Percentiles rank a stretch among this genome's conserved stretches.
Evolutionary conservation across 192 early-diverging fungal genomes (phyloP).

Genomic region (Rhizoclosmatium sp.): DNA sequence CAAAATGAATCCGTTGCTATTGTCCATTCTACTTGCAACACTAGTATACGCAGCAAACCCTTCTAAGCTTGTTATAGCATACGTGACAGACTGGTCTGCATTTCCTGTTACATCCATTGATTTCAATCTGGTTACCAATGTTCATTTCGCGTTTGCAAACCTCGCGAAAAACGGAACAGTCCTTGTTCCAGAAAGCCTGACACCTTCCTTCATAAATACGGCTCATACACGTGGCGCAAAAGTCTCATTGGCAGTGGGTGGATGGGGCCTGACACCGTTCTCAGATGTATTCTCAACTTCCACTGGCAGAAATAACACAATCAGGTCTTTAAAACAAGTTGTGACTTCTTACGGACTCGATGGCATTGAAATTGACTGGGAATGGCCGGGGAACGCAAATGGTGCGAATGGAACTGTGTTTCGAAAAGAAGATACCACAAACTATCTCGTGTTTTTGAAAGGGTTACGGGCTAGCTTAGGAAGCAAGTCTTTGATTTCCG

Average conservation of each 20-base stretch:
- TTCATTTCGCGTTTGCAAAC: neutral
- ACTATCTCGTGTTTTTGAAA: constrained; percentile 12
- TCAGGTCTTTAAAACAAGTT: neutral
- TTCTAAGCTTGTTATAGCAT: neutral
- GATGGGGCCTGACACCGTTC: constrained; percentile 9
- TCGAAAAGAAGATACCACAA: neutral
- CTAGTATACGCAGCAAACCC: no score
- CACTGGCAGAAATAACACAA: neutral
- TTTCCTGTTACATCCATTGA: neutral
- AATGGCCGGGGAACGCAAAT: neutral
- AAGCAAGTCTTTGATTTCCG: neutral
- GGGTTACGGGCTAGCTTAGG: neutral
- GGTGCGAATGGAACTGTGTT: neutral
- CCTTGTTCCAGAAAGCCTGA: neutral
- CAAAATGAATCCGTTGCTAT: no score
- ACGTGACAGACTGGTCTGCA: neutral
- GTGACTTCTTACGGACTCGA: neutral
- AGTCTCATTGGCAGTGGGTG: neutral
- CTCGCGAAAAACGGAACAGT: neutral
- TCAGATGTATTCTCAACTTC: neutral
- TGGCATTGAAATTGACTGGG: constrained; percentile 20
- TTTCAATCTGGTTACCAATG: neutral
- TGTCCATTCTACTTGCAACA: no score
- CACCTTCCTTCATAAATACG: neutral
- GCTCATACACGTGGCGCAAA: neutral